Percentiles rank a stretch among this genome's conserved stretches.
Evolutionary conservation across 352 stramenopile species (phyloP).

Genomic region (Phytopythium delawarense): DNA sequence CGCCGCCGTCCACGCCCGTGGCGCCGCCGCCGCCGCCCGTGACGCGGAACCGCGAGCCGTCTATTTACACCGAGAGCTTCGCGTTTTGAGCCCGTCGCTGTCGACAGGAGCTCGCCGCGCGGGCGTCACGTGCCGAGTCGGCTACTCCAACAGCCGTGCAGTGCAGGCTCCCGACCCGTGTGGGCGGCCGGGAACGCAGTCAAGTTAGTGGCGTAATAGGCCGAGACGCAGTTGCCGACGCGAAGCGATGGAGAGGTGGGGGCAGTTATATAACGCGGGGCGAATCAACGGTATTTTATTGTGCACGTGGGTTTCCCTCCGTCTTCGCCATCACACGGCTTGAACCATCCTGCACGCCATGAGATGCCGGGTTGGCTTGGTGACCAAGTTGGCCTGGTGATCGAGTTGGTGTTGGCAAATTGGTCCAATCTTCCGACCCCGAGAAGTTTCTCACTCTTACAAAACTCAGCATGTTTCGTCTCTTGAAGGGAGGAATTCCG

Average conservation of each 20-base stretch:
- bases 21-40: background rate
- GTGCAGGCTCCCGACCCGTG: too few relatives aligned
- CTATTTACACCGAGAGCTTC: slow-evolving; percentile 56
- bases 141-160: too few relatives aligned
- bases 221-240: background rate
- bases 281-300: slow-evolving; percentile 8
- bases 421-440: background rate
- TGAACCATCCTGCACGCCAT: too few relatives aligned
- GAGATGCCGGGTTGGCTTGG: too few relatives aligned
- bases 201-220: background rate
- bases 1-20: background rate
- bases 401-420: too few relatives aligned
- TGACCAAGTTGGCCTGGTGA: too few relatives aligned
- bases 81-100: slow-evolving; percentile 25
- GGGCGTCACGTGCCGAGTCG: background rate
- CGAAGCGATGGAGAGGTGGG: background rate
- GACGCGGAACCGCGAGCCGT: slow-evolving; percentile 30
- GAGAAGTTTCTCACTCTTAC: background rate
- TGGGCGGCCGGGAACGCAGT: too few relatives aligned
- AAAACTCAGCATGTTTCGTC: background rate
- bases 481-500: background rate
- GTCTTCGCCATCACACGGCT: background rate
- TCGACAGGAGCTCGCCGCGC: too few relatives aligned
- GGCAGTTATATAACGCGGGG: background rate
- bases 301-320: background rate